Evolutionary conservation across 2,329 filamentous ascomycete species (phyloP), one percentile per base, ranked within the genome.

Genomic region (Coleophoma cylindrospora): DNA sequence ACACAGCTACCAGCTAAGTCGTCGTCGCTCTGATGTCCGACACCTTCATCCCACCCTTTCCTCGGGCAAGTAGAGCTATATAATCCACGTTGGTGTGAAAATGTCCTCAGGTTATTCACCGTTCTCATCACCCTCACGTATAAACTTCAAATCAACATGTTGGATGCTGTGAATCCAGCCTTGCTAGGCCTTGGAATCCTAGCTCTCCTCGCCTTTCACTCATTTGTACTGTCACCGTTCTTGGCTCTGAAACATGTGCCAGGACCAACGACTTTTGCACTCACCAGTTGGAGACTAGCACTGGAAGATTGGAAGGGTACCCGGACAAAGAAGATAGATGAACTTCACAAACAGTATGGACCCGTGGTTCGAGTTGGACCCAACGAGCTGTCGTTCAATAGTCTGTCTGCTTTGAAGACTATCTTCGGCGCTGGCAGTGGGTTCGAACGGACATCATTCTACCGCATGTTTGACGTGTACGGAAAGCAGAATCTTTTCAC

Each of bases 391-490:
- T 54, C 55, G 32, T 64, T 66, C 52, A 57, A 52, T 38, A 50
- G 33, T 17, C 61, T 75, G 0, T 62, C 68, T 0, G 76, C 75
- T 0, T 52, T 79, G 38, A 68, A 70, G 12, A 70, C 70, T 1
- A 79, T 80, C 27, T 79, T 80, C 59, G 75, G 76, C 0, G 70
- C 76, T 1, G 76, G 77, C 1, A 73, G 68, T 40, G 68, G 68
- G 1, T 80, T 73, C 49, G 74, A 73, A 38, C 62, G 75, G 37
- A 76, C 0, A 43, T 47, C 1, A 7, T 80, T 79, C 54, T 80
- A 80, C 48, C 68, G 70, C 44, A 78, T 80, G 72, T 79, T 80
- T 50, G 74, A 78, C 54, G 73, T 70, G 0, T 77, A 76, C 43
- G 74, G 73, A 1, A 65, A 65, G 9, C 70, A 70, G 57, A 77